Base-by-base conservation (phyloP, 139 green algal genomes). In the Chlorella sp. region DNA sequence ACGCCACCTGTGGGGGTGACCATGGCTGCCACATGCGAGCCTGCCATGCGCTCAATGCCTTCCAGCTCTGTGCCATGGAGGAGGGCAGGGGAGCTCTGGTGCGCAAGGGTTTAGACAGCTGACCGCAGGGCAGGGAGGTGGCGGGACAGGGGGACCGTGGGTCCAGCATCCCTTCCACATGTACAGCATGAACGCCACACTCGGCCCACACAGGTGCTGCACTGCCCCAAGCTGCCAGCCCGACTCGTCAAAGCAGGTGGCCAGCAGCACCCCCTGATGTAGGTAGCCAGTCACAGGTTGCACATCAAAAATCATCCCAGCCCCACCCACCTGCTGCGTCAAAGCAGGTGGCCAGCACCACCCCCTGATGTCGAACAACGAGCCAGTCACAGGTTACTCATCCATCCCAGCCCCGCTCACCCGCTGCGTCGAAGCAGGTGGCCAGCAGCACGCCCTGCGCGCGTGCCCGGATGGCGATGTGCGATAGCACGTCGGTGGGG, bases 381-480 rank as follows among this genome's bases (percentile, higher is more conserved):
- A n/a, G n/a, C n/a, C n/a, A n/a, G 46, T 11, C 11, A 11, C 46
- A 54, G 46, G 8, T 8, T 19, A 54, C 8, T 54, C 46, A 8
- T 54, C 11, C 8, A 11, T 11, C 46, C 8, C 40, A 9, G 5
- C 0, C 26, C 24, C 40, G 26, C 54, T 1, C 41, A 83, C 77
- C 58, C 41, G 44, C 34, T 1, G 56, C 56, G 36, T 98, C 95
- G 65, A 92, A 91, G 90, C 95, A 97, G 30, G 89, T 91, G 54
- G 95, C 96, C 70, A 98, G 88, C 74, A 98, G 89, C 78, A 95
- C 93, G n/a, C 87, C 84, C 72, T 95, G 92, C 28, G 82, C 87
- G 26, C 96, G 87, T 32, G 96, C 96, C 17, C 96, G 88, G 88
- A 99, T 98, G 60, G 96, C 94, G 22, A 98, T 91, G 90, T 99